Base-by-base conservation (phyloP, 228 moss, liverwort and hornwort genomes). In the Sphagnum magellanicum region DNA sequence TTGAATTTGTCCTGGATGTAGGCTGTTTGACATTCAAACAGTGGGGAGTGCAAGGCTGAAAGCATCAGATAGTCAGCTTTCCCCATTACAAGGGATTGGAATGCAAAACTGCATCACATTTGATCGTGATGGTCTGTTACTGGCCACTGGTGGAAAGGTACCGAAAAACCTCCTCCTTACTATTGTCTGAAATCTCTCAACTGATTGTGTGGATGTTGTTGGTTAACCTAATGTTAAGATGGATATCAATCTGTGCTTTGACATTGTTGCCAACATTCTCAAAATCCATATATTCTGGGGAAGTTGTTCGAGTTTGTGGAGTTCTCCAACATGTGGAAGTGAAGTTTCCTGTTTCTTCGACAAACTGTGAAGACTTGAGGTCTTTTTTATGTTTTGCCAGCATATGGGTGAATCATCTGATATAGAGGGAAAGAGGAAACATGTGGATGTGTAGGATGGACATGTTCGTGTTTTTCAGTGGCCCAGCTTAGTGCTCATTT, bases 61-160 rank as follows among this genome's bases (percentile, higher is more conserved):
- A 75, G 76, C 85, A 53, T 84, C 87, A 50, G 85, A 85, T 52
- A 75, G 74, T 15, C 74, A 75, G 65, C 79, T 93, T 61, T 48
- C 66, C 52, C 77, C 49, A 49, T 72, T 97, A 32, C 83, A 90
- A 73, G 83, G 76, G 32, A 72, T 84, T 70, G 93, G 90, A 49
- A 70, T 75, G 52, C 97, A 93, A 75, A 89, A 68, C 51, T 76
- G 89, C 74, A 65, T 97, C 3, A 50, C 72, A 13, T 97, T 93
- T 49, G 90, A 84, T 72, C 66, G 70, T 51, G 90, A 91, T 76
- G 93, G 97, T 52, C 72, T 83, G 61, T 77, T 91, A 64, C 71
- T 97, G 51, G 93, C 82, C 72, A 74, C 88, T 51, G 97, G 88
- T 71, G 97, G 97, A 60, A 81, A 91, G 91, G 95, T 91, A 84